phyloP scores from a whole-genome alignment of 2,329 filamentous ascomycete genomes.

The Gnomoniopsis smithogilvyi region DNA sequence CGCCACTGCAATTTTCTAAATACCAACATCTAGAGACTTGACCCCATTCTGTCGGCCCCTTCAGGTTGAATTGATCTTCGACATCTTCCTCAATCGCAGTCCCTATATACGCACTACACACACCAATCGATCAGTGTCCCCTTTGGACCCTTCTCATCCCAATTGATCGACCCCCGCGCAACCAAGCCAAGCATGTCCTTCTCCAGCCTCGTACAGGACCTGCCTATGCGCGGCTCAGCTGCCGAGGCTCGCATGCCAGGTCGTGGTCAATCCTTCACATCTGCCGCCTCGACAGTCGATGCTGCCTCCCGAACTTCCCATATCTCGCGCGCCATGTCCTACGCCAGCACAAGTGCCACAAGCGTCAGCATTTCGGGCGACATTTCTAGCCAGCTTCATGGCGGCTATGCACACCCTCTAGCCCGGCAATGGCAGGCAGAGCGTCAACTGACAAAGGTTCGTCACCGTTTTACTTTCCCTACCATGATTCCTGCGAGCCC shows the following conservation, averaged over 20 bases:
- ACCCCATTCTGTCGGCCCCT: no score
- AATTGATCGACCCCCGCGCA: background rate
- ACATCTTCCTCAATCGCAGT: background rate
- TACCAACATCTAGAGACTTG: background rate
- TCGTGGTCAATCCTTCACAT: conserved; percentile 37
- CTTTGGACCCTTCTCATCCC: background rate
- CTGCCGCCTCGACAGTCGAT: conserved; percentile 51
- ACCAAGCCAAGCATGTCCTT: conserved; percentile 54
- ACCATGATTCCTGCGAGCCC: background rate
- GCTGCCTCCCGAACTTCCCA: conserved; percentile 57
- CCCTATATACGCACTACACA: background rate
- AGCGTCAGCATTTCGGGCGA: conserved; percentile 70
- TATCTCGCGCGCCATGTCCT: conserved; percentile 62
- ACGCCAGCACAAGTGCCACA: conserved; percentile 63
- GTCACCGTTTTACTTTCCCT: background rate
- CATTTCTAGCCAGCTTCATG: conserved; percentile 79
- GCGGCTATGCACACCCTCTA: conserved; percentile 77
- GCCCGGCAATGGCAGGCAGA: conserved; percentile 80
- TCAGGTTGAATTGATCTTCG: background rate
- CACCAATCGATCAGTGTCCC: background rate
- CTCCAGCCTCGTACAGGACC: conserved; percentile 64
- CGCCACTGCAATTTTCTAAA: conserved; percentile 6
- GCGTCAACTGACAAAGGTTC: conserved; percentile 78
- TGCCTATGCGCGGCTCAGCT: conserved; percentile 55
- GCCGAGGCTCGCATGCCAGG: conserved; percentile 38